Base-by-base conservation (phyloP, 768 basidiomycete genomes). In the Terana coerulea region DNA sequence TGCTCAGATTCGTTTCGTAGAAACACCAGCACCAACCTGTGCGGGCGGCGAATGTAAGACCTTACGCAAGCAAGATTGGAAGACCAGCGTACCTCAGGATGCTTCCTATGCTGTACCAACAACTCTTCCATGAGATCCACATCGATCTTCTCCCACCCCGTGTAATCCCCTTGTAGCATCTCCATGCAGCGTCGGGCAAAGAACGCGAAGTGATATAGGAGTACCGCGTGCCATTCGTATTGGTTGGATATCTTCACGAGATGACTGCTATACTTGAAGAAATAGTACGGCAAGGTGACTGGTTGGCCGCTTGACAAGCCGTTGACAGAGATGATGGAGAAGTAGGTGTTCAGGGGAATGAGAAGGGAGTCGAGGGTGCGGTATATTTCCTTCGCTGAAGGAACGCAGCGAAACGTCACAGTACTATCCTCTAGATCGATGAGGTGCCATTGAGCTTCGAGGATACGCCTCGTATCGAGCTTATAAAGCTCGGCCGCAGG, bases 71-170 rank as follows among this genome's bases (percentile, higher is more conserved):
- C n/a, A n/a, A n/a, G n/a, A n/a, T n/a, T n/a, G n/a, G n/a, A n/a
- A n/a, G n/a, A n/a, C 11, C 5, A 24, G 39, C 49, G n/a, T 53
- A 64, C 63, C 59, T 45, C 58, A 51, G 25, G 55, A 33, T 53
- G 57, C 43, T 60, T 59, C 47, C 58, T 55, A 37, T 65, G 56
- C 31, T 62, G 60, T 25, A 65, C 56, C 19, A 65, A 58, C 42
- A 63, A 51, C 51, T 65, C 61, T 49, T 65, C 64, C 64, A 65
- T 65, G 19, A 65, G 52, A 49, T 65, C 64, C 42, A 63, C 62
- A 19, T 65, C 62, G 28, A 59, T 59, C 36, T 59, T 59, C 2
- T 58, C 62, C 64, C 64, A 65, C 1, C 64, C 64, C 17, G 59
- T 19, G 44, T 58, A 65, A 21, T 62, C 59, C 31, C 62, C 64